Evolutionary conservation across 305 asterid species (phyloP), one percentile per base, ranked within the genome.

Genomic region (Petunia hybrid): DNA sequence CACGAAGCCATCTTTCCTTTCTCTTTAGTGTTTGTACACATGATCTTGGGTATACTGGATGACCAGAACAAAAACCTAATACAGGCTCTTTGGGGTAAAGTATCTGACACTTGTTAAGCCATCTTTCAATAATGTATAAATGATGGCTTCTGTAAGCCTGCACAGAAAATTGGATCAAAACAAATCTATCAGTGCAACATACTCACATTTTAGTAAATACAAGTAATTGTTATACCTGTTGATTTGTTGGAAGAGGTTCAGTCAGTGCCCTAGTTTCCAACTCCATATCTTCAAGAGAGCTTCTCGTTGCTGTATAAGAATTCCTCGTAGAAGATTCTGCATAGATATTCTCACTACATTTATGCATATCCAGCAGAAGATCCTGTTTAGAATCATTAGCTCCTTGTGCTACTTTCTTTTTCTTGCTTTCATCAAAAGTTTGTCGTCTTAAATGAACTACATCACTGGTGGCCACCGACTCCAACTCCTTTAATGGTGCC

Each of bases 181-280:
- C 46, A 74, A 51, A 74, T 51, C 36, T 53, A 6, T 6, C 60
- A 9, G 38, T 74, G 55, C 78, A 53, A 74, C n/a, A 2, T 74
- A 51, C 63, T 74, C 63, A 13, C 62, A 53, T 51, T 53, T 74
- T 74, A 38, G 64, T 3, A 4, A 36, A 74, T 74, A 73, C 22
- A 35, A 35, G 78, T 36, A 45, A 69, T 7, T 66, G 71, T 73
- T 66, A 48, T 85, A 90, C 98, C 89, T 93, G 99, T 91, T 96
- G 99, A 88, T 94, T 96, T 65, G 97, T 92, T 14, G 99, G 99
- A 83, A 96, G 97, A 61, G 98, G 98, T 90, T 96, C 99, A 45
- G 97, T 96, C 53, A 96, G 86, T 84, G 98, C 97, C 92, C 95
- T 91, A 73, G 97, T 96, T 88, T 89, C 95, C 87, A 96, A 88